Evolutionary conservation across 2,329 filamentous ascomycete genomes (phyloP), one percentile per base, ranked within the genome.

Genomic region (Cladosporium sp.): DNA sequence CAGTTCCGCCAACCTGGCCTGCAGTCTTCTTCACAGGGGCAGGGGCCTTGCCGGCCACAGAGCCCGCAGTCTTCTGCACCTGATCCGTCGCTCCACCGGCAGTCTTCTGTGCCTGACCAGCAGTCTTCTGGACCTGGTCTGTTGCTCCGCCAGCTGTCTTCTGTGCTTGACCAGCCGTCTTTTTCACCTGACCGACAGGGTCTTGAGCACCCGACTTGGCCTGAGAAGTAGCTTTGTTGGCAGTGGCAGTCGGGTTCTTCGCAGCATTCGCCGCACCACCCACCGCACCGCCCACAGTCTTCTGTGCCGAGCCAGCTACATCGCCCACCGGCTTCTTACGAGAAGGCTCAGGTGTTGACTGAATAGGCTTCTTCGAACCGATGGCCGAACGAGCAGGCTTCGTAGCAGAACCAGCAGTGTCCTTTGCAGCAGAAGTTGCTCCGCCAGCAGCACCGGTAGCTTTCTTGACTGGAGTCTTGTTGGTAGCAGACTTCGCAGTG

Each of bases 371-470:
- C 46, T 57, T 58, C 11, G 54, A 52, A 2, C 55, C 57, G 16
- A 58, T 51, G 13, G 51, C 42, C 13, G 49, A 45, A 22, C 51
- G 47, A 16, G 45, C 55, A 43, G 58, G 45, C 39, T 59, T 55
- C 9, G 49, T 25, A 12, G 57, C 58, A 8, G 60, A 49, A n/a
- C 57, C 54, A 5, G 58, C 46, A 13, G 58, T 52, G 7, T 58
- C 45, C 38, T 62, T 53, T 49, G 65, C 66, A 33, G 57, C 55
- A 7, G 56, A 43, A 32, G 52, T 39, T n/a, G 51, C 47, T 11
- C 35, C 40, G 25, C 40, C 56, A 11, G 53, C 39, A 45, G 52
- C 30, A 13, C 16, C 22, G 7, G 45, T 43, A 11, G 58, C 52
- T 50, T 60, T 58, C 48, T 61, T 62, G 18, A 36, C 53, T 11